Percentiles rank a stretch among this genome's conserved stretches.
Evolutionary conservation across 2,329 filamentous ascomycete species (phyloP).

Genomic region (Penicillium sclerotiorum): DNA sequence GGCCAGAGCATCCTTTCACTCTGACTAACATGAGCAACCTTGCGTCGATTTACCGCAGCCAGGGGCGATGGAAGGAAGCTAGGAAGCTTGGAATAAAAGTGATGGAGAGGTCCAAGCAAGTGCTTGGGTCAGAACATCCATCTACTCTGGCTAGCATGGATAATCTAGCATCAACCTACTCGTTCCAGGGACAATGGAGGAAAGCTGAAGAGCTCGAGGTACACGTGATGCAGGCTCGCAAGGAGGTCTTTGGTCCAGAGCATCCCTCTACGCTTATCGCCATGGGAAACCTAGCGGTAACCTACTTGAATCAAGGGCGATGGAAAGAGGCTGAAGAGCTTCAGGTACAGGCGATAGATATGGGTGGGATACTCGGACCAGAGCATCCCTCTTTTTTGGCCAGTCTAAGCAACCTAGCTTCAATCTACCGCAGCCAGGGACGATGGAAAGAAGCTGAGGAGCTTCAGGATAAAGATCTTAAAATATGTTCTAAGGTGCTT

Average conservation of each 20-base stretch:
- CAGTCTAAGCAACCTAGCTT: constrained; percentile 1
- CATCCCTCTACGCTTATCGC: constrained; percentile 16
- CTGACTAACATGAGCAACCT: constrained; percentile 14
- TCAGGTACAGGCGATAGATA: neutral
- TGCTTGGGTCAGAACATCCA: constrained; percentile 21
- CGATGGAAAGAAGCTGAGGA: constrained; percentile 4
- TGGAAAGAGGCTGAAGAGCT: neutral
- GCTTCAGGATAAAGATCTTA: neutral
- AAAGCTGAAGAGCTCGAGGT: constrained; percentile 2
- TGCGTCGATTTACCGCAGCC: constrained; percentile 5
- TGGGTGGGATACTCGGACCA: neutral
- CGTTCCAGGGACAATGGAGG: constrained; percentile 1
- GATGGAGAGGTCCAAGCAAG: constrained; percentile 13
- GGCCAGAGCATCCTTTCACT: constrained; percentile 21
- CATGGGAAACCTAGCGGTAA: constrained; percentile 18
- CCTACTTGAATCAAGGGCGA: neutral
- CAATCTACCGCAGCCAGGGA: neutral
- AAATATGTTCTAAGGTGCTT: neutral
- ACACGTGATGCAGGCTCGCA: neutral
- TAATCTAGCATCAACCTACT: constrained; percentile 1
- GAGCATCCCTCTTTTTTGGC: neutral
- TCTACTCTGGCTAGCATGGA: neutral
- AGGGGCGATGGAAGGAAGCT: constrained; percentile 19
- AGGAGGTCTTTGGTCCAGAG: neutral
- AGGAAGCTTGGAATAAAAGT: constrained; percentile 19